phyloP scores from a whole-genome alignment of 345 rosid genomes.

The Brassica carinata region DNA sequence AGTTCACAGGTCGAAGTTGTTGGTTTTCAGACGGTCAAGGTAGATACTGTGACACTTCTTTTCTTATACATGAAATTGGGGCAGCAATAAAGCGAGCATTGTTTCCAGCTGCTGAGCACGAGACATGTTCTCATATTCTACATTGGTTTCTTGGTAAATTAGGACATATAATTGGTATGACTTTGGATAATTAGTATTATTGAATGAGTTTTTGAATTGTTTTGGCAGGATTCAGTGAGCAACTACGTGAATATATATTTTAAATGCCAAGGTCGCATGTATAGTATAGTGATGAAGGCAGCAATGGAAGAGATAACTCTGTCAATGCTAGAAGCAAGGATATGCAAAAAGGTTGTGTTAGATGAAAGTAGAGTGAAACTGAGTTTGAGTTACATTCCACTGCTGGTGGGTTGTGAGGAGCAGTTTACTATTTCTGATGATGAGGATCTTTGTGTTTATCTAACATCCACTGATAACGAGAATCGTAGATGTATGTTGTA shows the following conservation, averaged over 20 bases:
- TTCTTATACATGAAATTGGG: slow-evolving; percentile 7
- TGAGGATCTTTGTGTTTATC: not conserved
- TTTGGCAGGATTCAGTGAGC: not conserved
- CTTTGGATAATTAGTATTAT: not conserved
- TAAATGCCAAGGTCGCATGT: not conserved
- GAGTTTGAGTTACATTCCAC: not conserved
- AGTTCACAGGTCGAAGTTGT: slow-evolving; percentile 41
- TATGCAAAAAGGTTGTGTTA: not conserved
- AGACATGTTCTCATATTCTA: not conserved
- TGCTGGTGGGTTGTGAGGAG: not conserved
- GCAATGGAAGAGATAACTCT: not conserved
- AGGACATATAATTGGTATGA: not conserved
- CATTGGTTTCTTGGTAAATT: not conserved
- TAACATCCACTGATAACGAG: not conserved
- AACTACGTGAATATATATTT: not conserved
- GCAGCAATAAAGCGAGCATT: slow-evolving; percentile 34
- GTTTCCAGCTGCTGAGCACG: slow-evolving; percentile 58
- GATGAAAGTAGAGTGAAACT: not conserved
- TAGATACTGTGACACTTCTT: slow-evolving; percentile 38
- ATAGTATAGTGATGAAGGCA: not conserved
- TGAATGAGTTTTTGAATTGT: not conserved
- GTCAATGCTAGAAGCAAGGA: not conserved
- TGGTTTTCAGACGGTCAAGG: slow-evolving; percentile 27
- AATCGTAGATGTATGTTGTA: not conserved
- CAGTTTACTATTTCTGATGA: not conserved